Conservation (phyloP, 768 basidiomycete species). For the Hericium erinaceus region DNA sequence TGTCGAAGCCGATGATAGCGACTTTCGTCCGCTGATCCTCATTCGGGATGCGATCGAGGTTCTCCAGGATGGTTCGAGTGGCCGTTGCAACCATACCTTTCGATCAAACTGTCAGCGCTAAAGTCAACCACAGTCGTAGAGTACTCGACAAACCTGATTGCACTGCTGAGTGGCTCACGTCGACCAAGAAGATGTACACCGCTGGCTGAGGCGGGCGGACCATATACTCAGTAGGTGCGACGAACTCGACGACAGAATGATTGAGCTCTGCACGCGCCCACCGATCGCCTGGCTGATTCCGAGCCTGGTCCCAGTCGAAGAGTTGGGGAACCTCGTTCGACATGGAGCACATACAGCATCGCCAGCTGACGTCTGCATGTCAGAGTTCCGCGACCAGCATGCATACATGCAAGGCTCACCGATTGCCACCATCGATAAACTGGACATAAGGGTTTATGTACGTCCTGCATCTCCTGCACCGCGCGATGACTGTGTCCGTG, state of each 20-base stretch:
- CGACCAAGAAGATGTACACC: constrained; percentile 94
- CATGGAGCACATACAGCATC: constrained; percentile 98
- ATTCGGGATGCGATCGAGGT: constrained; percentile 90
- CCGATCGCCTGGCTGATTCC: constrained; percentile 90
- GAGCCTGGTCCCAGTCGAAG: constrained; percentile 95
- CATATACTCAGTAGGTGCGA: constrained; percentile 99
- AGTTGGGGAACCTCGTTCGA: constrained; percentile 97
- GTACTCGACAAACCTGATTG: constrained; percentile 60
- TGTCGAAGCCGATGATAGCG: constrained; percentile 86
- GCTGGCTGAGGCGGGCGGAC: constrained; percentile 96
- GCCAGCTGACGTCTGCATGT: constrained; percentile 54
- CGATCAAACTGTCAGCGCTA: background rate
- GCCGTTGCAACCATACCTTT: constrained; percentile 97
- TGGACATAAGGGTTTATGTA: constrained; percentile 49
- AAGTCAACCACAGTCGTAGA: background rate
- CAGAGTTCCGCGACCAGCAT: background rate
- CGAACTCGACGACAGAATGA: constrained; percentile 88
- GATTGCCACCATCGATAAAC: constrained; percentile 91
- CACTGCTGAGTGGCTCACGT: constrained; percentile 87
- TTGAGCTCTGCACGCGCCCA: constrained; percentile 94
- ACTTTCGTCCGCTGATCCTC: constrained; percentile 90
- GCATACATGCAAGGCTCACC: constrained; percentile 34
- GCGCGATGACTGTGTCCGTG: constrained; percentile 42
- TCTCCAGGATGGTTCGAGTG: constrained; percentile 92
- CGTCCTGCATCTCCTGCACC: constrained; percentile 43